Percentiles rank a stretch among this genome's conserved stretches.
phyloP scores from a whole-genome alignment of 2,329 filamentous ascomycete genomes.

The Boeremia lycopersici region DNA sequence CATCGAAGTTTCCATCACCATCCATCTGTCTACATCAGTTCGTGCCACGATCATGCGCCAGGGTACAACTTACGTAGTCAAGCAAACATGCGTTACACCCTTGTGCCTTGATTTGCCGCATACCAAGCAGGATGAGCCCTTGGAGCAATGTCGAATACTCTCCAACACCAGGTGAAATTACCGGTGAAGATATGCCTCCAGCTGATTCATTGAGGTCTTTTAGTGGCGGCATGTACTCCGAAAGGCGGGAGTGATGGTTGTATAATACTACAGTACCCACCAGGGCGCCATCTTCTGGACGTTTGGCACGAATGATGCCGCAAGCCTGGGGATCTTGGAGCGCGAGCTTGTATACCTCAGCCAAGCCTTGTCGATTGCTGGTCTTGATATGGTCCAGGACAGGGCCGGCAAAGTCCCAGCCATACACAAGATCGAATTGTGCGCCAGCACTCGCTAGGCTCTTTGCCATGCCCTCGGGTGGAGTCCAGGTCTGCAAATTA shows the following conservation, averaged over 20 bases:
- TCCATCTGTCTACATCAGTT: slow-evolving; percentile 62
- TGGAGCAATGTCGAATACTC: slow-evolving; percentile 76
- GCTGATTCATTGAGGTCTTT: slow-evolving; percentile 64
- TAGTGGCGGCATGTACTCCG: slow-evolving; percentile 72
- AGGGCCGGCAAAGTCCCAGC: slow-evolving; percentile 74
- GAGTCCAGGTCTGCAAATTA: slow-evolving; percentile 73
- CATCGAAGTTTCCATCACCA: slow-evolving; percentile 74
- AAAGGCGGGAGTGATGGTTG: slow-evolving; percentile 70
- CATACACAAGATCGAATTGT: slow-evolving; percentile 83
- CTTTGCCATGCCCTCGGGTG: slow-evolving; percentile 77
- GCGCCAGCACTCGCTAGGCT: slow-evolving; percentile 74
- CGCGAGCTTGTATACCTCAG: slow-evolving; percentile 79
- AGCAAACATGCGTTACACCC: slow-evolving; percentile 75
- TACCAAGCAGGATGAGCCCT: slow-evolving; percentile 78
- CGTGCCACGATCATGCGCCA: not conserved
- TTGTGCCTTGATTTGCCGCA: slow-evolving; percentile 81
- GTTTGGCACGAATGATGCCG: slow-evolving; percentile 82
- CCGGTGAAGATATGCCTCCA: slow-evolving; percentile 80
- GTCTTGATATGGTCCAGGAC: slow-evolving; percentile 77
- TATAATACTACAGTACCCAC: slow-evolving; percentile 82
- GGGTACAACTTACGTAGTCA: slow-evolving; percentile 73
- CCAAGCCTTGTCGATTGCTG: slow-evolving; percentile 75
- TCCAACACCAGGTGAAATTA: slow-evolving; percentile 71
- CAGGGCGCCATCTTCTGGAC: slow-evolving; percentile 68
- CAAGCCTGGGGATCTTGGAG: slow-evolving; percentile 73